Conservation (phyloP, 2,329 filamentous ascomycete genomes). For the Ascochyta lentis region DNA sequence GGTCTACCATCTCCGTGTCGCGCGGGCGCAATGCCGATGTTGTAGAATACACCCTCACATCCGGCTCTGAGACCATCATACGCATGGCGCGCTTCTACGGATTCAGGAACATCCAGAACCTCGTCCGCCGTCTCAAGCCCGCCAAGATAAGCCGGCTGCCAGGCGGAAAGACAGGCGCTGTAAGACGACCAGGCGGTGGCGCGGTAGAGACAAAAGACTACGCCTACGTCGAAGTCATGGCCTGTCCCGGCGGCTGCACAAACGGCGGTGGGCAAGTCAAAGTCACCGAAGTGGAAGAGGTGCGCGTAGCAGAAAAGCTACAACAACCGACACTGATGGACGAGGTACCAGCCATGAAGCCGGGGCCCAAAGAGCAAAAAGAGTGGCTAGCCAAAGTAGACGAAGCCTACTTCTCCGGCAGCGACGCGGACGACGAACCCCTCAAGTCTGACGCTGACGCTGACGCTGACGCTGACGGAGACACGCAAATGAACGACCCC, state of each 20-base stretch:
- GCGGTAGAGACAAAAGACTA: conserved; percentile 72
- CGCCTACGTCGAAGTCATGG: conserved; percentile 98
- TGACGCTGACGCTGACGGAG: conserved; percentile 47
- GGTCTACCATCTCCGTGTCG: conserved; percentile 72
- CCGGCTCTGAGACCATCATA: conserved; percentile 50
- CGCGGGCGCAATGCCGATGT: conserved; percentile 91
- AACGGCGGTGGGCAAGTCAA: conserved; percentile 98
- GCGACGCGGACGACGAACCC: conserved; percentile 48
- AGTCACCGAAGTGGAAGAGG: conserved; percentile 72
- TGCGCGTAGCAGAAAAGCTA: conserved; percentile 43
- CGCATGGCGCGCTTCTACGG: conserved; percentile 84
- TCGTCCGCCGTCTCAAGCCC: conserved; percentile 90
- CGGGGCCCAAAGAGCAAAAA: conserved; percentile 81
- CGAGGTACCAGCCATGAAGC: conserved; percentile 51
- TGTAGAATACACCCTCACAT: conserved; percentile 77
- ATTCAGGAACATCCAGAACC: conserved; percentile 97
- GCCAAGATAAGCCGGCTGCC: conserved; percentile 67
- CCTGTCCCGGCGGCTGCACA: conserved; percentile 97
- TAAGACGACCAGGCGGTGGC: conserved; percentile 74
- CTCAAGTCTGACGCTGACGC: conserved; percentile 22
- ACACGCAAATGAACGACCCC: conserved; percentile 41
- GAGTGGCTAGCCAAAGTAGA: conserved; percentile 61
- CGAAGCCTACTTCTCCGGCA: conserved; percentile 86
- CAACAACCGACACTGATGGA: conserved; percentile 27
- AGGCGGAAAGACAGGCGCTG: conserved; percentile 41